These are phyloP conservation scores for Scheffersomyces stambukii DNA, from an alignment of 1,139 yeast species.

Conservation along the genomic window DNA sequence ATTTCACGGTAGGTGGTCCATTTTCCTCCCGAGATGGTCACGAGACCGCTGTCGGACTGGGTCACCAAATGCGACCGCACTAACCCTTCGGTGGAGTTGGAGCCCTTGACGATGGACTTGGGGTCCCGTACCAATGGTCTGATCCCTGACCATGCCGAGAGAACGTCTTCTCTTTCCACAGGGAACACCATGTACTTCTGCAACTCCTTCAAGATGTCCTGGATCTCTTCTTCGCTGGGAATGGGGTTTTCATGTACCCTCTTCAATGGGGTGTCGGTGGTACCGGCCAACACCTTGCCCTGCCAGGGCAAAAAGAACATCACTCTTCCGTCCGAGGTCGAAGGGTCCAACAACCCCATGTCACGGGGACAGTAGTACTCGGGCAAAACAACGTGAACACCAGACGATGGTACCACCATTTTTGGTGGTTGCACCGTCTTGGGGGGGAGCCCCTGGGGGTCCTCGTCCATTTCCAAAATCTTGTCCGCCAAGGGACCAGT, in stretches of 20 bases:
- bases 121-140: conserved; percentile 95
- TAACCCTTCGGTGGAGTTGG: conserved; percentile 67
- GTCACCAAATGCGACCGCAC: conserved; percentile 87
- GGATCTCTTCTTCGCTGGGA: conserved; percentile 86
- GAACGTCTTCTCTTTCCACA: conserved; percentile 84
- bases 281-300: conserved; percentile 94
- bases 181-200: conserved; percentile 88
- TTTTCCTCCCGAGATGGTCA: conserved; percentile 94
- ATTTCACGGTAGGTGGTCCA: conserved; percentile 98
- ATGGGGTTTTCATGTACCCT: conserved; percentile 78
- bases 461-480: conserved; percentile 81
- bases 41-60: conserved; percentile 61
- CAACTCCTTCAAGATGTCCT: conserved; percentile 81
- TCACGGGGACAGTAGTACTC: conserved; percentile 87
- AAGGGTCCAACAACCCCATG: conserved; percentile 87
- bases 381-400: conserved; percentile 90
- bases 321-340: conserved; percentile 93
- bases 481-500: conserved; percentile 92
- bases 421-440: conserved; percentile 45
- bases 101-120: conserved; percentile 46
- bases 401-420: conserved; percentile 93
- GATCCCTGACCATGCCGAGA: conserved; percentile 96
- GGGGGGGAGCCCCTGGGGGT: conserved; percentile 63
- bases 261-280: conserved; percentile 81
- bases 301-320: conserved; percentile 98